Evolutionary conservation across 2,329 filamentous ascomycete genomes (phyloP).

Genomic region (Talaromyces marneffei): DNA sequence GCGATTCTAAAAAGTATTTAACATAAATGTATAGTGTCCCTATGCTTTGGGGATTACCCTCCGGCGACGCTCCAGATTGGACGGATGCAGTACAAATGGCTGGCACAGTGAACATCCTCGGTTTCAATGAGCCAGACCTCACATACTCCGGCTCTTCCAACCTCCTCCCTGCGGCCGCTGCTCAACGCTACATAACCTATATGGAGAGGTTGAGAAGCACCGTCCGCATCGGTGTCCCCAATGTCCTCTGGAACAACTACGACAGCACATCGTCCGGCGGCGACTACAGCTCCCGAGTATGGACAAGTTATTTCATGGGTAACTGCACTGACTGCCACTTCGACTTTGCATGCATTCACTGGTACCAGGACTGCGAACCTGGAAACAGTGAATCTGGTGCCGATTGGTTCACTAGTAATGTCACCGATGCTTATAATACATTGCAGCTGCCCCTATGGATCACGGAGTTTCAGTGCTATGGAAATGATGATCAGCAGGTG

Average conservation of each 20-base stretch:
- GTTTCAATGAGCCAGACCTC: background rate
- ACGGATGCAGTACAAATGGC: background rate
- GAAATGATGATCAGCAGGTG: background rate
- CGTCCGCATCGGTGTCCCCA: background rate
- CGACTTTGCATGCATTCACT: slow-evolving; percentile 32
- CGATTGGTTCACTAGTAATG: slow-evolving; percentile 28
- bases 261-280: slow-evolving; percentile 14
- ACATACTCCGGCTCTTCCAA: background rate
- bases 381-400: slow-evolving; percentile 18
- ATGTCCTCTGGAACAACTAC: slow-evolving; percentile 18
- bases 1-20: background rate
- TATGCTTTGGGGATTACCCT: background rate
- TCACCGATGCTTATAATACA: slow-evolving; percentile 18
- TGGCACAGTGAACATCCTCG: background rate
- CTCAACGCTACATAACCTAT: background rate
- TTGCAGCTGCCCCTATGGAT: slow-evolving; percentile 17
- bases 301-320: slow-evolving; percentile 24
- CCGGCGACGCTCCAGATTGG: background rate
- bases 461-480: slow-evolving; percentile 10
- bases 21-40: background rate
- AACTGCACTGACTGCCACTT: slow-evolving; percentile 27
- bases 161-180: background rate
- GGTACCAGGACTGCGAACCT: slow-evolving; percentile 24
- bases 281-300: slow-evolving; percentile 20
- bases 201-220: background rate